phyloP scores from a whole-genome alignment of 23 red algal genomes.

The Gracilaria domingensis region DNA sequence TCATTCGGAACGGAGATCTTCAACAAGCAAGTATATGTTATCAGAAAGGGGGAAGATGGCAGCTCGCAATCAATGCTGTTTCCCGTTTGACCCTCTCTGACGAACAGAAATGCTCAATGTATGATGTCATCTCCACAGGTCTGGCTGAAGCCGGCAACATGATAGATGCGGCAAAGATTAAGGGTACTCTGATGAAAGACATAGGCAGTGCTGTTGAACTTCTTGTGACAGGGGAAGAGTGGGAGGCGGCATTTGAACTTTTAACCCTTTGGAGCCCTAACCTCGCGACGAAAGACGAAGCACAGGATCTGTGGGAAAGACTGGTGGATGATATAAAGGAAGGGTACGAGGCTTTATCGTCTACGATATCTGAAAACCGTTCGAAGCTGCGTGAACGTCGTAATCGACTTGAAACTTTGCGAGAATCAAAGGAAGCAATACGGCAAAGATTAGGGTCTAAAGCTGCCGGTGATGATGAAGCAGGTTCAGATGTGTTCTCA shows the following conservation, averaged over 20 bases:
- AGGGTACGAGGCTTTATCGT: background rate
- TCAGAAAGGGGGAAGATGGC: slow-evolving; percentile 65
- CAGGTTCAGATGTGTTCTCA: slow-evolving; percentile 62
- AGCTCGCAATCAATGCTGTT: slow-evolving; percentile 33
- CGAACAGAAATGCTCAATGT: slow-evolving; percentile 2
- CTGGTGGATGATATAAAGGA: slow-evolving; percentile 11
- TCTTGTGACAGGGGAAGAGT: slow-evolving; percentile 28
- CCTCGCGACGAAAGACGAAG: background rate
- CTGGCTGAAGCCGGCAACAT: slow-evolving; percentile 28
- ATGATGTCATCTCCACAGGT: slow-evolving; percentile 7
- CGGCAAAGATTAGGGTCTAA: background rate
- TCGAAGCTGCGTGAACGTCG: slow-evolving; percentile 46
- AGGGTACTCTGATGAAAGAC: slow-evolving; percentile 6
- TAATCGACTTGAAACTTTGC: slow-evolving; percentile 39
- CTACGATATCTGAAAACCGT: slow-evolving; percentile 45
- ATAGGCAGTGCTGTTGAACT: slow-evolving; percentile 53
- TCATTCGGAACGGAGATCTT: slow-evolving; percentile 53
- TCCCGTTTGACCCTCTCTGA: background rate
- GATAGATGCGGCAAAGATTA: slow-evolving; percentile 35
- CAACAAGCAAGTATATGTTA: slow-evolving; percentile 39
- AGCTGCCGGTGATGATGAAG: slow-evolving; percentile 22
- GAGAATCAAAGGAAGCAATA: slow-evolving; percentile 43
- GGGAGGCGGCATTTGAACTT: slow-evolving; percentile 58
- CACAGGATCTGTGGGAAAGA: background rate
- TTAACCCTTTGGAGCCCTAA: background rate